Evolutionary conservation across 2,329 filamentous ascomycete genomes (phyloP).

Genomic region (Ophiostoma sp.): DNA sequence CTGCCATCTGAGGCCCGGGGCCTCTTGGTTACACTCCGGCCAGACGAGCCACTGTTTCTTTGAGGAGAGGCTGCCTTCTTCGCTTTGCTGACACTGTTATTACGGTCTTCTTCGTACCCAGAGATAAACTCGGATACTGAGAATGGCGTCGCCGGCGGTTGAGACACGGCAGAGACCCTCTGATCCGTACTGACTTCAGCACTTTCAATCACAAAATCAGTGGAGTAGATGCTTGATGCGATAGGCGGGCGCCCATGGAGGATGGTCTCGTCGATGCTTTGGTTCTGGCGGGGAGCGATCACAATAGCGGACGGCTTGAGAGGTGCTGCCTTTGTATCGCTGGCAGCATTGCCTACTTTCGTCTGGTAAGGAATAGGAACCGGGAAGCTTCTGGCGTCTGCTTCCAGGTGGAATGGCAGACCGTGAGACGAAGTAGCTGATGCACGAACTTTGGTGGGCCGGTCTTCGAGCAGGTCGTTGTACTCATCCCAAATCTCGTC

Average conservation of each 20-base stretch:
- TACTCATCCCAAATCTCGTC: slow-evolving; percentile 96
- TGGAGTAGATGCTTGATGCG: slow-evolving; percentile 46
- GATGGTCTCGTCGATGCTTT: neutral
- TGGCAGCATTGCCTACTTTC: neutral
- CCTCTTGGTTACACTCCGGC: slow-evolving; percentile 15
- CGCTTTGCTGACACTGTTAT: neutral
- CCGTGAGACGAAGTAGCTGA: slow-evolving; percentile 54
- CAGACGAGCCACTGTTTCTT: slow-evolving; percentile 33
- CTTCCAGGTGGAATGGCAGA: slow-evolving; percentile 52
- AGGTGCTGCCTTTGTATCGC: slow-evolving; percentile 25
- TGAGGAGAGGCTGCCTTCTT: neutral
- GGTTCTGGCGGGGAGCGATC: slow-evolving; percentile 22
- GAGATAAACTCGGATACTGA: slow-evolving; percentile 41
- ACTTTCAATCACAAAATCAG: slow-evolving; percentile 50
- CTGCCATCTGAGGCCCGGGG: slow-evolving; percentile 41
- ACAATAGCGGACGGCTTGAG: slow-evolving; percentile 47
- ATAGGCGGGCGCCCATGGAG: neutral
- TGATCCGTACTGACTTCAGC: slow-evolving; percentile 43
- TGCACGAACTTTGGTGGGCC: slow-evolving; percentile 40
- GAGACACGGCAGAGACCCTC: slow-evolving; percentile 28
- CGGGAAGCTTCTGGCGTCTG: slow-evolving; percentile 26
- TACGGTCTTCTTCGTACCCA: slow-evolving; percentile 33
- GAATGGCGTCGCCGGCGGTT: slow-evolving; percentile 40
- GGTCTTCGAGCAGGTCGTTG: slow-evolving; percentile 75
- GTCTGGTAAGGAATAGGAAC: neutral